Evolutionary conservation across 192 early-diverging fungal species (phyloP).

Genomic region (Coemansia sp.): DNA sequence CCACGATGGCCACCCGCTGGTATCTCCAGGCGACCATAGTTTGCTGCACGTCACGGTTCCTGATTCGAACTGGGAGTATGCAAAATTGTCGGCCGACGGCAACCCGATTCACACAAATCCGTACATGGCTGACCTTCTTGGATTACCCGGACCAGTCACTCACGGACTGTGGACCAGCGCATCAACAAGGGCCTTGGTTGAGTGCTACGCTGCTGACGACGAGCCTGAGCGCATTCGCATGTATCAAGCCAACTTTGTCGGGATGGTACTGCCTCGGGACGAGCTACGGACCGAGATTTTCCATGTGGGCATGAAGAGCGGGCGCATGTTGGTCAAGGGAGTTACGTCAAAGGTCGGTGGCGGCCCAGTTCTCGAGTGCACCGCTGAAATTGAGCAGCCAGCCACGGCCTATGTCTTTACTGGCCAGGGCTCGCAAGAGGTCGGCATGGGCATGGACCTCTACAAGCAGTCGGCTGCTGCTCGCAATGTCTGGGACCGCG

Average conservation of each 20-base stretch:
- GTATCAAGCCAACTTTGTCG: constrained; percentile 81
- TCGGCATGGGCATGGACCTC: constrained; percentile 95
- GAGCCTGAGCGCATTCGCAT: constrained; percentile 78
- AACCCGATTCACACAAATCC: constrained; percentile 95
- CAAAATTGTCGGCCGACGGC: constrained; percentile 76
- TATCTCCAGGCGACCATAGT: background rate
- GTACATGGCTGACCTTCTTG: constrained; percentile 86
- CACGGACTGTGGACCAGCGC: constrained; percentile 97
- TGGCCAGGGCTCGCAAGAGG: constrained; percentile 94
- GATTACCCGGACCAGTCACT: constrained; percentile 85
- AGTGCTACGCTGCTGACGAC: constrained; percentile 87
- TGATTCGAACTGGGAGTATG: constrained; percentile 78
- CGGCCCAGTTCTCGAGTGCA: constrained; percentile 68
- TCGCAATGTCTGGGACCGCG: constrained; percentile 87
- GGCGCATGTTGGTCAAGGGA: constrained; percentile 90
- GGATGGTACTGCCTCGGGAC: constrained; percentile 90
- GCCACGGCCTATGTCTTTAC: constrained; percentile 93
- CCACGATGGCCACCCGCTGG: constrained; percentile 61
- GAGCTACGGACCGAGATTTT: constrained; percentile 78
- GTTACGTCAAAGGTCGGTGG: constrained; percentile 79
- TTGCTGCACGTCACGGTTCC: constrained; percentile 54
- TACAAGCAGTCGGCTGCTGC: constrained; percentile 83
- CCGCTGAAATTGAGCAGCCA: constrained; percentile 89
- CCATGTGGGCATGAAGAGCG: constrained; percentile 91
- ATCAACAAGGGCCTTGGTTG: constrained; percentile 87